phyloP scores from a whole-genome alignment of 2,329 filamentous ascomycete species.

The Verticillium dahliae region DNA sequence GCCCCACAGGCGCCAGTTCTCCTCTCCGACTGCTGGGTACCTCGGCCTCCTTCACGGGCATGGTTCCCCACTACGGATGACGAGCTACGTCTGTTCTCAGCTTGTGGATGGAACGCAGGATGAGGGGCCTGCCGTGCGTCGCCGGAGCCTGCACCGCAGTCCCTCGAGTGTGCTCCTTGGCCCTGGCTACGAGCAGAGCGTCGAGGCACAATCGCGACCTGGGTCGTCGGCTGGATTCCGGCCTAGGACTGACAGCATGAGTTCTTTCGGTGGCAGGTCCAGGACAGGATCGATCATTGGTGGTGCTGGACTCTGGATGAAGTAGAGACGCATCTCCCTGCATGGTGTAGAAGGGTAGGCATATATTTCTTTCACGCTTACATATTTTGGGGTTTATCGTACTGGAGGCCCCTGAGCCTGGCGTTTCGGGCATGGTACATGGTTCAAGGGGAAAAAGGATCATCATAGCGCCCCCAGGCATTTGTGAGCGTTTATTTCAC shows the following conservation, averaged over 20 bases:
- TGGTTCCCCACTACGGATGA: background rate
- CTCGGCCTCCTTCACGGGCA: conserved; percentile 10
- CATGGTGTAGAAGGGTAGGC: too few relatives aligned
- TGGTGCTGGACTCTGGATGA: background rate
- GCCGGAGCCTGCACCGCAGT: background rate
- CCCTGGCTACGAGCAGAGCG: background rate
- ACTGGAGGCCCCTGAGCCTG: background rate
- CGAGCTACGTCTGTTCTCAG: background rate
- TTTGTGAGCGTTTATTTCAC: background rate
- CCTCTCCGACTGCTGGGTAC: conserved; percentile 12
- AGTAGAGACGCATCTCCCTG: background rate
- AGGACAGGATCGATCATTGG: background rate
- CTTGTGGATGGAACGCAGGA: background rate
- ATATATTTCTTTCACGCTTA: background rate
- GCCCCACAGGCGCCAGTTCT: conserved; percentile 11
- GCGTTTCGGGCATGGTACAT: background rate
- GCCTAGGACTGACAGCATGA: background rate
- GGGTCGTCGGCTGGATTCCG: background rate
- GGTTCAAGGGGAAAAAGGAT: background rate
- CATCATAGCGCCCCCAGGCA: background rate
- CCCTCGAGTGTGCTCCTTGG: background rate
- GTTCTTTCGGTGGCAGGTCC: background rate
- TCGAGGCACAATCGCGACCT: background rate
- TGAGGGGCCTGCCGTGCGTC: background rate
- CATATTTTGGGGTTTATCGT: background rate